Base-by-base conservation (phyloP, 495 filamentous ascomycete genomes). In the Cudoniella acicularis region DNA sequence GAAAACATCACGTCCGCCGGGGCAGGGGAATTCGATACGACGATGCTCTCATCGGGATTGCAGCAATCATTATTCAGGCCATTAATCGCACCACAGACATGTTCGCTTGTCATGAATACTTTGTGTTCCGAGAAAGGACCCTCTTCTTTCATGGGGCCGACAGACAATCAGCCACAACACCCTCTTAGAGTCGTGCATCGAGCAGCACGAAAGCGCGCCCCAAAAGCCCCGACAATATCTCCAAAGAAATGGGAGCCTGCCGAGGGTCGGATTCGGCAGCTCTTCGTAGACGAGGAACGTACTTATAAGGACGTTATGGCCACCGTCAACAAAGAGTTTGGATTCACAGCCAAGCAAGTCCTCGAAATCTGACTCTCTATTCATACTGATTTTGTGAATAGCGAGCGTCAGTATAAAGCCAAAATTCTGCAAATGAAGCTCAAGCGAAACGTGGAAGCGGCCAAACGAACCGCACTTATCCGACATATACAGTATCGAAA, bases 331-430 rank as follows among this genome's bases (percentile, higher is more conserved):
- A 41, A 30, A 22, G 54, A 49, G 23, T 36, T 50, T 36, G 43
- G 43, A 40, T 27, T 57, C 2, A 49, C 18, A 17, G 42, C 42
- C 2, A 57, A 21, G 54, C 49, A 36, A 49, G 54, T 30, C n/a
- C n/a, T n/a, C n/a, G n/a, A n/a, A 10, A 26, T 36, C 30, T 6
- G 13, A 13, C 30, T 27, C 54, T 21, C 42, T 40, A 2, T 30
- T 21, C 25, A 57, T 40, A 49, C 43, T 49, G 41, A 47, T 21
- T 27, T 21, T 24, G 16, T 48, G 4, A 30, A n/a, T n/a, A 57
- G 55, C 24, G 13, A 21, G 20, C 56, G 46, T 43, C 56, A 58
- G 43, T 58, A 58, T 47, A 58, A 58, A 51, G 16, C 18, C 36
- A 21, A 42, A 24, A 58, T 58, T 16, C 3, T 16, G 21, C 17